phyloP scores from a whole-genome alignment of 1,284 basidiomycete genomes.

The Ustilago loliicola region DNA sequence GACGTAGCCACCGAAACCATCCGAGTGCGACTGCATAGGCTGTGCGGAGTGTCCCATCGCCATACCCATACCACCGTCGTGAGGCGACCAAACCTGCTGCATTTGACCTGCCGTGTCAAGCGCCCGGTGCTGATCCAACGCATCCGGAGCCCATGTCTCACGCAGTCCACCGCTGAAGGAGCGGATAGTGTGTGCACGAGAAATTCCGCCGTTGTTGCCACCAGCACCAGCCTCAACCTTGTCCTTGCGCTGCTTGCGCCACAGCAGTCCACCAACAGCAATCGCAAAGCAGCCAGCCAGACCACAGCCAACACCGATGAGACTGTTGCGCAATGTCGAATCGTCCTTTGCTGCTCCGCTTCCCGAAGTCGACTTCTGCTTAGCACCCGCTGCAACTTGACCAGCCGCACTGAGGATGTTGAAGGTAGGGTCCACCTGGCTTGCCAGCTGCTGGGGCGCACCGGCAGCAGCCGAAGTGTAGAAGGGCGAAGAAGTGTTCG shows the following conservation, averaged over 20 bases:
- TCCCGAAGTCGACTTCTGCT: slow-evolving; percentile 16
- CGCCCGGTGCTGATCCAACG: slow-evolving; percentile 44
- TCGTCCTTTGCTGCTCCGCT: slow-evolving; percentile 18
- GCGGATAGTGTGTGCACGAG: slow-evolving; percentile 46
- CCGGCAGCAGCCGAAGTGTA: slow-evolving; percentile 52
- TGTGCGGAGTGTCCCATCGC: slow-evolving; percentile 11
- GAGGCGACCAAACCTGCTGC: slow-evolving; percentile 38
- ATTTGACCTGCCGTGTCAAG: slow-evolving; percentile 23
- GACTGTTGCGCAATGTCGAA: slow-evolving; percentile 48
- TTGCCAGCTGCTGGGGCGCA: slow-evolving; percentile 59
- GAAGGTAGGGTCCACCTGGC: slow-evolving; percentile 60
- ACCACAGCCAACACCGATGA: slow-evolving; percentile 60
- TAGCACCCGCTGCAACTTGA: slow-evolving; percentile 14
- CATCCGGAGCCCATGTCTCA: slow-evolving; percentile 61
- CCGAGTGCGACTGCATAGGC: slow-evolving; percentile 10
- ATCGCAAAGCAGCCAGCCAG: slow-evolving; percentile 48
- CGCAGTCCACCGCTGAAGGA: slow-evolving; percentile 56
- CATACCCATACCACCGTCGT: slow-evolving; percentile 24
- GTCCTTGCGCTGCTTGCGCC: slow-evolving; percentile 40
- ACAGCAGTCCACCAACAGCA: slow-evolving; percentile 43
- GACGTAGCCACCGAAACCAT: slow-evolving; percentile 42
- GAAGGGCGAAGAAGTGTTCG: slow-evolving; percentile 54
- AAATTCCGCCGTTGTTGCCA: slow-evolving; percentile 28
- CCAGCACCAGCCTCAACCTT: slow-evolving; percentile 15
- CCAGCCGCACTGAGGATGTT: slow-evolving; percentile 52